phyloP scores from a whole-genome alignment of 495 filamentous ascomycete species.

The Cenococcum geophilum region DNA sequence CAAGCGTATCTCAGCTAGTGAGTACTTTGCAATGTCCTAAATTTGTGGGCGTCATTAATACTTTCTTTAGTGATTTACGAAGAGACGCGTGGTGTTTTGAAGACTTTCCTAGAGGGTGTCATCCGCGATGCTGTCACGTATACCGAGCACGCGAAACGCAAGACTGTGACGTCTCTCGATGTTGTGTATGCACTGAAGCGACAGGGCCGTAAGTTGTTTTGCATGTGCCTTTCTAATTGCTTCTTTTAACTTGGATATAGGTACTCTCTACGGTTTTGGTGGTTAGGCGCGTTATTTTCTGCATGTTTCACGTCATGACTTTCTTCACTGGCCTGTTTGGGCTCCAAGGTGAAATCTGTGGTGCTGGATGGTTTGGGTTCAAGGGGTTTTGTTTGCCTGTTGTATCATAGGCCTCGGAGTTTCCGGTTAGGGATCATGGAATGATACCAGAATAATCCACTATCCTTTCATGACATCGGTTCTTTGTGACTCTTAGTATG shows the following conservation, averaged over 20 bases:
- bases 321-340: conserved; percentile 9
- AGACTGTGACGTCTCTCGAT: conserved; percentile 94
- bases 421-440: conserved; percentile 21
- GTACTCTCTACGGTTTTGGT: conserved; percentile 77
- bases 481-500: conserved; percentile 1
- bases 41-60: not conserved
- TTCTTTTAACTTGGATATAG: conserved; percentile 24
- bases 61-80: conserved; percentile 80
- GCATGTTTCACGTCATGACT: conserved; percentile 26
- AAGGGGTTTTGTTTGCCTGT: conserved; percentile 8
- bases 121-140: conserved; percentile 69
- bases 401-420: conserved; percentile 28
- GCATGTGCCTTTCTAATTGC: not conserved
- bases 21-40: conserved; percentile 35
- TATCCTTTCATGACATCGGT: not conserved
- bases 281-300: conserved; percentile 54
- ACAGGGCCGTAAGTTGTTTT: conserved; percentile 74
- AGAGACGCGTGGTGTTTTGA: conserved; percentile 99
- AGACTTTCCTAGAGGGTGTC: conserved; percentile 99
- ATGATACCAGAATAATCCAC: conserved; percentile 31
- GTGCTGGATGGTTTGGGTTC: conserved; percentile 22
- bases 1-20: conserved; percentile 98
- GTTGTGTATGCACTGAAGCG: conserved; percentile 97
- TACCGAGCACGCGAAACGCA: conserved; percentile 97
- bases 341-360: conserved; percentile 14